phyloP scores from a whole-genome alignment of 805 yeast genomes.

The Ogataea zsoltii region DNA sequence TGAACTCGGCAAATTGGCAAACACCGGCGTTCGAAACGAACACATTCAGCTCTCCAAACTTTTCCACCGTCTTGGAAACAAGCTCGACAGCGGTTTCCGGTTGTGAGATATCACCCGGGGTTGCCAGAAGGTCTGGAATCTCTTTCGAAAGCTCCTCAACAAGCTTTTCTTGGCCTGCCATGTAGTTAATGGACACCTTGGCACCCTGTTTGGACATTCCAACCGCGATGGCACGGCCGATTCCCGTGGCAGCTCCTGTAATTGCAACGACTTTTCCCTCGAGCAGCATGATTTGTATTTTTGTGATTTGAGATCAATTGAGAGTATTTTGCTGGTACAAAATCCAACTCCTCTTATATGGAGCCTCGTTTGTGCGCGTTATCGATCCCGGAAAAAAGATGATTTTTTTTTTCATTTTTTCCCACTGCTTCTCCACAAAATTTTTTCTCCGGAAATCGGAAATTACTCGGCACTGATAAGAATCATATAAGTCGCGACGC shows the following conservation, averaged over 20 bases:
- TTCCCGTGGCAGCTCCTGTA: slow-evolving; percentile 49
- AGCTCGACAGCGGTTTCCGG: slow-evolving; percentile 39
- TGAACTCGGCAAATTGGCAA: slow-evolving; percentile 42
- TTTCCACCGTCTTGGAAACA: slow-evolving; percentile 34
- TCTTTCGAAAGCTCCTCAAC: slow-evolving; percentile 28
- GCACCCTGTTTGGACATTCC: slow-evolving; percentile 46
- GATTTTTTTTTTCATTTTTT: background rate
- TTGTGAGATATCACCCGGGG: slow-evolving; percentile 45
- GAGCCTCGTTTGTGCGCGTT: background rate
- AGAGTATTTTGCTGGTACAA: background rate
- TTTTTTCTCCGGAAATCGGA: background rate
- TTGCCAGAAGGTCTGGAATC: slow-evolving; percentile 36
- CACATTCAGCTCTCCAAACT: slow-evolving; percentile 42
- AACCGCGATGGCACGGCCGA: slow-evolving; percentile 45
- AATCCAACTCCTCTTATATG: background rate
- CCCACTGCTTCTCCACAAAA: background rate
- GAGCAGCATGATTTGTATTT: slow-evolving; percentile 17
- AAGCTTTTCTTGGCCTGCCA: slow-evolving; percentile 23
- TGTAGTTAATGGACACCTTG: slow-evolving; percentile 39
- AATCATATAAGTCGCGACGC: background rate
- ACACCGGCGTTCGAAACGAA: slow-evolving; percentile 50
- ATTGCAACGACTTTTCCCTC: slow-evolving; percentile 40
- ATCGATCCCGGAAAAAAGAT: background rate
- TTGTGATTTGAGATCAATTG: background rate
- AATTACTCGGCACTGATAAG: background rate